phyloP scores from a whole-genome alignment of 345 rosid species.

The Barbarea vulgaris region DNA sequence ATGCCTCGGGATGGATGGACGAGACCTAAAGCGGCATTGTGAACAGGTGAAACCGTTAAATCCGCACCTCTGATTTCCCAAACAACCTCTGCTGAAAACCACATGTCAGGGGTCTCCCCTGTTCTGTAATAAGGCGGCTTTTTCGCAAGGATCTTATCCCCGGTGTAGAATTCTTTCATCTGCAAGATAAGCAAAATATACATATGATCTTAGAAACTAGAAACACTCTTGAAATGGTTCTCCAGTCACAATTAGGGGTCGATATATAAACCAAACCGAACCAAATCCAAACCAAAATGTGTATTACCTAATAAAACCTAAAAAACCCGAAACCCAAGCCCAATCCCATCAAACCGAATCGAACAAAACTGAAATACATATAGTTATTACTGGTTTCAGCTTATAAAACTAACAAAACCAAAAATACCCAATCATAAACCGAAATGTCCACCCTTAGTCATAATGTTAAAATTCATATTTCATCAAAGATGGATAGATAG shows the following conservation, averaged over 20 bases:
- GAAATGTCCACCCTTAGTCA: not conserved
- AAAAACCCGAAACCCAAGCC: not conserved
- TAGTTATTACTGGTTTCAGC: not conserved
- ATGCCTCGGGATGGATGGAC: conserved; percentile 84
- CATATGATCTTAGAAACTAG: not conserved
- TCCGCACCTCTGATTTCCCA: conserved; percentile 93
- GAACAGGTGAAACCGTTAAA: conserved; percentile 82
- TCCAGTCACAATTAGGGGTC: not conserved
- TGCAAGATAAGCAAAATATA: conserved; percentile 41
- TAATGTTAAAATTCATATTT: not conserved
- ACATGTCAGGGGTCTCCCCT: conserved; percentile 72
- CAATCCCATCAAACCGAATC: not conserved
- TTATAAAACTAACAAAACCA: not conserved
- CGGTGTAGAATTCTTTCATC: conserved; percentile 78
- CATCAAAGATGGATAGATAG: not conserved
- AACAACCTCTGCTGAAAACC: conserved; percentile 75
- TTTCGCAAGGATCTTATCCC: conserved; percentile 61
- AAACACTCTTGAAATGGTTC: not conserved
- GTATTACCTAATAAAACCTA: not conserved
- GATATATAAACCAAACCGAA: not conserved
- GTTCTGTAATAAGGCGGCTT: conserved; percentile 78
- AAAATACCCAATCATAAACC: not conserved
- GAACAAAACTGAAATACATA: not conserved
- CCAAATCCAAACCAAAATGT: not conserved
- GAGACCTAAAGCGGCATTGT: conserved; percentile 74